These are phyloP conservation scores for Phaffia rhodozyma DNA, from an alignment of 1,284 basidiomycete genomes.

Conservation along the genomic window DNA sequence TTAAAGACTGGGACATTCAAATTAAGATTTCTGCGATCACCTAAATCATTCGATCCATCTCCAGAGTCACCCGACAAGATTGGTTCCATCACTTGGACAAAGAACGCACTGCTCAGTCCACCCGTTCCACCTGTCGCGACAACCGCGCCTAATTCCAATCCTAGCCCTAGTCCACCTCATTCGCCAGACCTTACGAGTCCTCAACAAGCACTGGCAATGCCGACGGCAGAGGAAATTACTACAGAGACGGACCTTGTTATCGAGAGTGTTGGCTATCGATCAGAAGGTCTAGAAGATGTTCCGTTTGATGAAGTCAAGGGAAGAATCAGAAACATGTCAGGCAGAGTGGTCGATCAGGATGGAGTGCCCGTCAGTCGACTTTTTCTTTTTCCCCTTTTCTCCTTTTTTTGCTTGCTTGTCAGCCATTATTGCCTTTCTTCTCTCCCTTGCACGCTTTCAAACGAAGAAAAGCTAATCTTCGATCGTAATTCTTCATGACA, in stretches of 20 bases:
- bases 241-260: slow-evolving; percentile 65
- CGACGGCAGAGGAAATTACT: slow-evolving; percentile 47
- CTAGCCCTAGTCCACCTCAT: slow-evolving; percentile 9
- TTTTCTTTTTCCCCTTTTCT: not conserved
- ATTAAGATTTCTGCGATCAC: slow-evolving; percentile 47
- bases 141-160: slow-evolving; percentile 14
- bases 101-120: slow-evolving; percentile 27
- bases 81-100: slow-evolving; percentile 27
- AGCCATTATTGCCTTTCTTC: not conserved
- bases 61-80: slow-evolving; percentile 37
- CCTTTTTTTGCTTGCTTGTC: not conserved
- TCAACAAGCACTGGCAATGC: slow-evolving; percentile 40
- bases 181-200: slow-evolving; percentile 19
- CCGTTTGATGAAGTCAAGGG: slow-evolving; percentile 36
- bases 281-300: slow-evolving; percentile 44
- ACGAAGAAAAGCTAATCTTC: not conserved
- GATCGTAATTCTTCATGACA: too few species aligned
- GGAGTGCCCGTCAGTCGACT: slow-evolving; percentile 28
- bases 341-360: slow-evolving; percentile 31
- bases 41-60: not conserved
- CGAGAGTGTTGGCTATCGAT: slow-evolving; percentile 76
- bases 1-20: slow-evolving; percentile 45
- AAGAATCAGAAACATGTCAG: slow-evolving; percentile 31
- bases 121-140: slow-evolving; percentile 11
- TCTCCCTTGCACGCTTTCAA: not conserved